These are phyloP conservation scores for Zarea fungicola DNA, from an alignment of 2,329 filamentous ascomycete species.

Conservation along the genomic window DNA sequence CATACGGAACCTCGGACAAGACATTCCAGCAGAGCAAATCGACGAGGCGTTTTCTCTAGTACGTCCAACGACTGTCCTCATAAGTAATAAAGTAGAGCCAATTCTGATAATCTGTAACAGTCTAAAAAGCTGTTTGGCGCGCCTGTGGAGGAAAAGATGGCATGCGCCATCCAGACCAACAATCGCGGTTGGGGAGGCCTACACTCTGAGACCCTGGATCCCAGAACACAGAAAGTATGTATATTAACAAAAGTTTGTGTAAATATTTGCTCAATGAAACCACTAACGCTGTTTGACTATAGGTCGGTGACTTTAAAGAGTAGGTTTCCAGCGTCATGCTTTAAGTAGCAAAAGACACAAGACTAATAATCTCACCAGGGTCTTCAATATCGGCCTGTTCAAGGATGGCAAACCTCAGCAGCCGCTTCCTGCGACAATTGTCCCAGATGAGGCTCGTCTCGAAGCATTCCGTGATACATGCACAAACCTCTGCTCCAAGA, in stretches of 20 bases:
- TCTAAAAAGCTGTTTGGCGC: constrained; percentile 67
- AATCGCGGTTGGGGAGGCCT: constrained; percentile 88
- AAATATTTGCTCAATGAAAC: not conserved
- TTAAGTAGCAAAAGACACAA: constrained; percentile 9
- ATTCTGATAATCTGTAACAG: constrained; percentile 32
- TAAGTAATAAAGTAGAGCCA: not conserved
- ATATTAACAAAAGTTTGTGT: not conserved
- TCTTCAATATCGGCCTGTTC: constrained; percentile 88
- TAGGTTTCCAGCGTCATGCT: constrained; percentile 31
- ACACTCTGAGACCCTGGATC: constrained; percentile 84
- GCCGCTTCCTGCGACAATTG: constrained; percentile 64
- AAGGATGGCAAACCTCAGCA: constrained; percentile 64
- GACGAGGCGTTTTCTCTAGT: constrained; percentile 71
- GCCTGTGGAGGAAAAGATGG: constrained; percentile 64
- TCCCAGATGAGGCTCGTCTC: constrained; percentile 55
- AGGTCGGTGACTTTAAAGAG: constrained; percentile 88
- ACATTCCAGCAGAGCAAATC: constrained; percentile 63
- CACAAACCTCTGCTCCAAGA: constrained; percentile 63
- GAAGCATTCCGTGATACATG: constrained; percentile 65
- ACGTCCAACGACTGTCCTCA: constrained; percentile 20
- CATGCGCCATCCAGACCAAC: constrained; percentile 69
- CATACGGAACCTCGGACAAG: constrained; percentile 66
- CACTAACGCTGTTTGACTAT: too few species aligned
- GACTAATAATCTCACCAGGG: constrained; percentile 44
- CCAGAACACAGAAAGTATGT: constrained; percentile 68